These are phyloP conservation scores for Onygenales sp. DNA, from an alignment of 2,329 filamentous ascomycete species.

Conservation along the genomic window DNA sequence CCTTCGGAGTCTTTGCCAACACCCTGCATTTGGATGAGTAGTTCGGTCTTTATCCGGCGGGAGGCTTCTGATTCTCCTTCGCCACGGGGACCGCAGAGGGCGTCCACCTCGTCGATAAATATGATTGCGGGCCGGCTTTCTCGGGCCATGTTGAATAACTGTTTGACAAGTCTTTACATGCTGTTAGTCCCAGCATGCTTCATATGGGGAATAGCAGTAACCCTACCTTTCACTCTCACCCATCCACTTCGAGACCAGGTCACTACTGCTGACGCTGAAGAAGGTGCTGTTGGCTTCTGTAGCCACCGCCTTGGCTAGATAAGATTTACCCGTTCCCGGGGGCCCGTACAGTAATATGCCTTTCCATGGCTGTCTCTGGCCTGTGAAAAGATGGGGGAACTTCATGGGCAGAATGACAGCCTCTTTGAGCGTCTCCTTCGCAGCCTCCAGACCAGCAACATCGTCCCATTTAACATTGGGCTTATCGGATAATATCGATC, in stretches of 20 bases:
- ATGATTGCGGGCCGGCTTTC: conserved; percentile 98
- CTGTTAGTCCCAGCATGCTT: not conserved
- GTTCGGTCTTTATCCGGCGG: conserved; percentile 93
- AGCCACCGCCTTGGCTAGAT: conserved; percentile 91
- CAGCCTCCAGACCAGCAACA: conserved; percentile 84
- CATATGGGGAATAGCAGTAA: not conserved
- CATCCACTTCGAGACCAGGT: conserved; percentile 99
- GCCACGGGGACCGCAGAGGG: conserved; percentile 80
- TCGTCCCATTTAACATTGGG: conserved; percentile 98
- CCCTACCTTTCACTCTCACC: conserved; percentile 87
- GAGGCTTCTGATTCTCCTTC: conserved; percentile 98
- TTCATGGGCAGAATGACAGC: conserved; percentile 97
- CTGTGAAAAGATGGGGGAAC: conserved; percentile 91
- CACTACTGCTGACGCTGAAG: conserved; percentile 95
- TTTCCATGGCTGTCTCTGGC: conserved; percentile 96
- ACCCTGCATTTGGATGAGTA: conserved; percentile 98
- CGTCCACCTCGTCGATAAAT: conserved; percentile 97
- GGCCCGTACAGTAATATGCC: conserved; percentile 94
- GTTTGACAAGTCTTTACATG: conserved; percentile 69
- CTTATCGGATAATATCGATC: conserved; percentile 88
- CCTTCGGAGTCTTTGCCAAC: conserved; percentile 92
- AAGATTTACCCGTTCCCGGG: conserved; percentile 94
- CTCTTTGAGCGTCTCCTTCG: conserved; percentile 96
- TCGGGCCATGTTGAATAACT: conserved; percentile 93
- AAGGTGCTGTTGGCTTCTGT: conserved; percentile 99